Evolutionary conservation across 306 rosid species (phyloP), one percentile per base, ranked within the genome.

Genomic region (Fragaria iinumae): DNA sequence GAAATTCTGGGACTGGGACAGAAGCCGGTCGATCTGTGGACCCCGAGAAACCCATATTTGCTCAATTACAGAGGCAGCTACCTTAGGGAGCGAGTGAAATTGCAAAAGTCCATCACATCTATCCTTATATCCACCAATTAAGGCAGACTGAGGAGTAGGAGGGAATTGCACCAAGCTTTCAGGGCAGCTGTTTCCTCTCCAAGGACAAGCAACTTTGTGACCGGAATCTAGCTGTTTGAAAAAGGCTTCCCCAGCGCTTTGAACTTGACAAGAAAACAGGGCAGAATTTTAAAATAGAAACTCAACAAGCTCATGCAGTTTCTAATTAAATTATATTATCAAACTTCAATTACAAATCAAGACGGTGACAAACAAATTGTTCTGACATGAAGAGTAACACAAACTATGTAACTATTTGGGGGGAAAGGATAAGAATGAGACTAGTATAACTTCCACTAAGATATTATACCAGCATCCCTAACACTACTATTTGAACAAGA

Each of bases 151-250:
- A 82, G 96, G 84, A 66, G 99, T 85, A 66, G 97, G 99, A 79
- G 97, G 99, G 79, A 93, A 96, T 75, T 96, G 99, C 91, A 93
- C 99, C 83, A 96, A 86, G 84, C 99, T 92, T 82, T 91, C 99
- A 36, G 98, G 98, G 80, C 99, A 96, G 83, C 89, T 89, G 82
- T 93, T 96, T 79, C 97, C 99, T 88, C 87, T 88, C 99, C 99
- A 96, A 71, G 97, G 88, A 81, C 99, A 96, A 74, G 81, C 83
- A 71, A 72, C 96, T 76, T 83, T 91, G 73, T 96, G 99, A 62
- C 89, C 97, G 0, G 80, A 86, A 86, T 91, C 97, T 89, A 96
- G 94, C 85, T 91, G 89, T 86, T 88, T 87, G 38, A 91, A 88
- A 89, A 96, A 91, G 87, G 88, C 93, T 74, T 89, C 90, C 59